Evolutionary conservation across 495 filamentous ascomycete species (phyloP), one percentile per base, ranked within the genome.

Genomic region (Jackrogersella multiformis): DNA sequence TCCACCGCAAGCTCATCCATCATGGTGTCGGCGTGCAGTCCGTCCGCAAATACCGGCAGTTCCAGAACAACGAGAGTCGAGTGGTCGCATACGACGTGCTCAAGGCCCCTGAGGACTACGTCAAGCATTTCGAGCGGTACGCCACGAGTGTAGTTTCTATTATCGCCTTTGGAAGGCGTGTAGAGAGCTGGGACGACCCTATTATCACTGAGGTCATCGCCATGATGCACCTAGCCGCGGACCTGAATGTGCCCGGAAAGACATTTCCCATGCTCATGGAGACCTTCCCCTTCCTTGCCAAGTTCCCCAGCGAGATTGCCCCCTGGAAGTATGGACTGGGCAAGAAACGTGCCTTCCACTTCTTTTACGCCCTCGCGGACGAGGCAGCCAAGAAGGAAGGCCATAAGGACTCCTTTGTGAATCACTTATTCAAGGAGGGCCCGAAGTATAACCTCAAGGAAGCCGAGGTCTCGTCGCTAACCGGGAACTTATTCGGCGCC

Each of bases 81-180:
- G 65, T 84, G 3, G 75, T 88, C 5, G 79, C 83, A 1, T 79
- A 79, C 21, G 84, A 88, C 60, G 72, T 88, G 2, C 70, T 84
- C 4, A 77, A 71, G 8, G 80, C 73, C 12, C 81, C 84, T 0
- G 70, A 70, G 20, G 74, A 81, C 30, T 90, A 87, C 74, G 86
- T 86, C 44, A 87, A 85, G 74, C 85, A 87, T 44, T 76, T 90
- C 6, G 87, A 90, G 70, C 78, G 87, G 32, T 90, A 88, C 61
- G 86, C 87, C 2, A 85, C 85, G 0, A 87, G 85, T 57, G 84
- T 90, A 9, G 88, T 89, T 41, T 86, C 86, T 30, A 87, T 85
- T 56, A 84, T 89, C 49, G 85, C 82, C 2, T 89, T 89, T 64
- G 87, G 87, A 0, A 79, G 87, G 15, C 77, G 87, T 6, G 86